Evolutionary conservation across 1,284 basidiomycete species (phyloP).

Genomic region (Moesziomyces sp.): DNA sequence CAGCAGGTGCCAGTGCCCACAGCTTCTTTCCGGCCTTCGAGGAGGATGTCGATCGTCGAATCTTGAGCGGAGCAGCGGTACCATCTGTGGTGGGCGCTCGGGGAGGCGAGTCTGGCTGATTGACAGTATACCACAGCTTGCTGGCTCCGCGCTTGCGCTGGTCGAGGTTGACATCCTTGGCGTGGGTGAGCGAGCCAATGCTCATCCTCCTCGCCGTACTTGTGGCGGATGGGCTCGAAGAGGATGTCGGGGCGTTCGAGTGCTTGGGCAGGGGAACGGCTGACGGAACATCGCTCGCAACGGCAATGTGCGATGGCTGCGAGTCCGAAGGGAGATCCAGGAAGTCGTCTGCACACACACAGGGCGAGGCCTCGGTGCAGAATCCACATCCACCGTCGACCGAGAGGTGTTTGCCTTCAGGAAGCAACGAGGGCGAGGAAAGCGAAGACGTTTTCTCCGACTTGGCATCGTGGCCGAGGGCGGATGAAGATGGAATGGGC

Average conservation of each 20-base stretch:
- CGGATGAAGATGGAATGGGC: conserved; percentile 10
- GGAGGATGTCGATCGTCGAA: conserved; percentile 4
- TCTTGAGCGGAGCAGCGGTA: conserved; percentile 22
- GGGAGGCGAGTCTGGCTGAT: conserved; percentile 18
- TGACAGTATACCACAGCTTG: conserved; percentile 49
- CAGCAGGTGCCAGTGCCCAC: conserved; percentile 18
- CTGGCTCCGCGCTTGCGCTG: conserved; percentile 15
- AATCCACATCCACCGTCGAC: conserved; percentile 59
- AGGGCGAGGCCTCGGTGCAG: conserved; percentile 55
- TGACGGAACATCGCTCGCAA: conserved; percentile 22
- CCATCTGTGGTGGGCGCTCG: conserved; percentile 8
- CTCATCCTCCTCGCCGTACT: conserved; percentile 37
- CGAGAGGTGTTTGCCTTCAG: conserved; percentile 19
- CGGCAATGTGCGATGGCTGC: conserved; percentile 30
- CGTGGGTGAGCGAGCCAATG: conserved; percentile 42
- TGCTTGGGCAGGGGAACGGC: conserved; percentile 37
- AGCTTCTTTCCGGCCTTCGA: conserved; percentile 29
- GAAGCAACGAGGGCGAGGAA: conserved; percentile 24
- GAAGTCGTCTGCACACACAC: conserved; percentile 55
- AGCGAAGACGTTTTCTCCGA: conserved; percentile 10
- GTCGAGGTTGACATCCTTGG: conserved; percentile 21
- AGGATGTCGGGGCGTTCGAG: neutral
- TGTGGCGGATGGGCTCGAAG: conserved; percentile 1
- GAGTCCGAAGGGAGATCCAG: conserved; percentile 24
- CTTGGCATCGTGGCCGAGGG: neutral